phyloP scores from a whole-genome alignment of 768 basidiomycete species.

The Auricularia cornea region DNA sequence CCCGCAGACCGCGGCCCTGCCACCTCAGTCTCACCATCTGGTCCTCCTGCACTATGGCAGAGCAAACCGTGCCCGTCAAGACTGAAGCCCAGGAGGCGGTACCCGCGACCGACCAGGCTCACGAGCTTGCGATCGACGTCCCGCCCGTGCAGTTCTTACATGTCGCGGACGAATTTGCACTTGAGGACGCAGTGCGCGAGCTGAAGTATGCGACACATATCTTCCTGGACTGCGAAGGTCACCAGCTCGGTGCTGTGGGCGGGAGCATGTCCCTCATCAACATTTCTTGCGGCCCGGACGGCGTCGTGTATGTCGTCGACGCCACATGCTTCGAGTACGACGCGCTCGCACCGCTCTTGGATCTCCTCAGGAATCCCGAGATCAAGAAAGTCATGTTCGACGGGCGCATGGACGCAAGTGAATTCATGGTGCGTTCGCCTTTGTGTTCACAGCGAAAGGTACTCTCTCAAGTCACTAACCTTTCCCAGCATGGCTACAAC shows the following conservation, averaged over 20 bases:
- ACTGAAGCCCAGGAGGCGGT: too few relatives aligned
- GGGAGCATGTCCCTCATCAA: constrained; percentile 30
- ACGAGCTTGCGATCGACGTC: too few relatives aligned
- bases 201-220: constrained; percentile 11
- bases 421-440: constrained; percentile 15
- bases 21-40: too few relatives aligned
- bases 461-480: too few relatives aligned
- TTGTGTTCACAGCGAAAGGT: too few relatives aligned
- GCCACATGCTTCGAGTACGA: constrained; percentile 15
- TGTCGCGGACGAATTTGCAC: background rate
- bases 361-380: constrained; percentile 20
- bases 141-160: background rate
- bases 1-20: too few relatives aligned
- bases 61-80: too few relatives aligned
- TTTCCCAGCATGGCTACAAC: constrained; percentile 14
- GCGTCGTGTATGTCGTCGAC: constrained; percentile 31
- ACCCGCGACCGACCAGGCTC: too few relatives aligned
- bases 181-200: constrained; percentile 1
- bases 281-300: constrained; percentile 24
- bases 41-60: too few relatives aligned
- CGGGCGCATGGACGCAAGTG: constrained; percentile 33
- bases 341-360: constrained; percentile 18
- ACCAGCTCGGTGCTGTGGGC: constrained; percentile 21
- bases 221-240: constrained; percentile 35
- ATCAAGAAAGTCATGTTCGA: constrained; percentile 36